Evolutionary conservation across 2,329 filamentous ascomycete species (phyloP), one percentile per base, ranked within the genome.

Genomic region (Lachnellula cervina): DNA sequence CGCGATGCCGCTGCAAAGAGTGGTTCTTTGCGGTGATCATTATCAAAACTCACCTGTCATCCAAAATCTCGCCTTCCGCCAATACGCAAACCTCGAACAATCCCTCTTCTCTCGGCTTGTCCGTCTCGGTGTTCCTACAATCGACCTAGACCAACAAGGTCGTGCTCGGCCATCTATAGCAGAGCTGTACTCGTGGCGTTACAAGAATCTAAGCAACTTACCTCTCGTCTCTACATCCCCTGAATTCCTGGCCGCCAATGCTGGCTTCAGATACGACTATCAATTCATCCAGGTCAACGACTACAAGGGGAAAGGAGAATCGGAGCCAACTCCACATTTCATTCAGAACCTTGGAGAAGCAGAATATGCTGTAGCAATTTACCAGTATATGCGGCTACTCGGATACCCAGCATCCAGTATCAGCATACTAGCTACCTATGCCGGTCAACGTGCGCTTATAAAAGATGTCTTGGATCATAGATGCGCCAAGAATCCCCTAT

Each of bases 261-360:
- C 94, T 16, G 94, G 94, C 5, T 96, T 97, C 79, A 85, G 86
- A 66, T 92, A 89, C 69, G 92, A 97, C 62, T 97, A 92, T 72
- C 94, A 99, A 69, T 99, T 99, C 74, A 92, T 99, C 75, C 85
- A 97, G 65, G 92, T 99, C 1, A 86, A 87, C 2, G 88, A 97
- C 69, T 99, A 97, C 76, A 95, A 95, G 72, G 91, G 89, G 37
- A 80, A 80, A 55, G 94, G 94, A 49, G 94, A 99, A 74, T 82
- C 83, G 49, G 91, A 97, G 69, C 94, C 94, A 0, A 89, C 87
- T 23, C 90, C 93, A 21, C 93, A 97, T 72, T 99, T 96, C 71
- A 87, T 97, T 53, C 93, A 97, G 71, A 99, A 99, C 67, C 75
- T 97, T 45, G 94, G 94, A 47, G 94, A 99, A 73, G 94, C 94